Evolutionary conservation across 495 filamentous ascomycete genomes (phyloP).

Genomic region (Penicillium longicatenatum): DNA sequence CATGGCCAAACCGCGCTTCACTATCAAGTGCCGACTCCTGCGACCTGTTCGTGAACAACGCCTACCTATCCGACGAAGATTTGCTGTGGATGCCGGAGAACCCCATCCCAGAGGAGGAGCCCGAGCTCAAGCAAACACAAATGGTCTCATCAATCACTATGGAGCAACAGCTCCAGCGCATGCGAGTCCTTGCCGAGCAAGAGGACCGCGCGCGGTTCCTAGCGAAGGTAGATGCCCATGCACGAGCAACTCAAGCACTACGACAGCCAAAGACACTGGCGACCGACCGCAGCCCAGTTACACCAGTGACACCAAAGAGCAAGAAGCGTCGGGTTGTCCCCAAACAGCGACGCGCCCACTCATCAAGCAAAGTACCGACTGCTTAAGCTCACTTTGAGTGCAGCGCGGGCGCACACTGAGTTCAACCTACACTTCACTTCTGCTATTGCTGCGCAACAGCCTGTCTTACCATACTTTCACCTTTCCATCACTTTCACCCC

Average conservation of each 20-base stretch:
- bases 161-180: slow-evolving; percentile 45
- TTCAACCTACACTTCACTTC: slow-evolving; percentile 14
- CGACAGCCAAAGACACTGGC: slow-evolving; percentile 39
- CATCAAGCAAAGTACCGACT: slow-evolving; percentile 25
- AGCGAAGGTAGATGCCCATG: slow-evolving; percentile 49
- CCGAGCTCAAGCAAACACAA: slow-evolving; percentile 7
- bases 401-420: slow-evolving; percentile 28
- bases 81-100: slow-evolving; percentile 46
- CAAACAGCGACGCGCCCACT: slow-evolving; percentile 40
- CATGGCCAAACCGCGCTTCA: slow-evolving; percentile 53
- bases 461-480: background rate
- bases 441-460: slow-evolving; percentile 8
- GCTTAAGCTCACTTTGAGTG: slow-evolving; percentile 11
- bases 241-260: slow-evolving; percentile 45
- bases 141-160: slow-evolving; percentile 34
- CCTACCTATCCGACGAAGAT: slow-evolving; percentile 56
- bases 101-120: slow-evolving; percentile 20
- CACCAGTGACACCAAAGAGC: slow-evolving; percentile 30
- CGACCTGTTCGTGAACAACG: slow-evolving; percentile 37
- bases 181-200: slow-evolving; percentile 44
- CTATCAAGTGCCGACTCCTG: slow-evolving; percentile 41
- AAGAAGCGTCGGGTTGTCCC: slow-evolving; percentile 39
- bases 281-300: slow-evolving; percentile 28
- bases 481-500: slow-evolving; percentile 7
- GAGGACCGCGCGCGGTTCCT: slow-evolving; percentile 46